Evolutionary conservation across 306 rosid species (phyloP).

Genomic region (Ammopiptanthus mongolicus): DNA sequence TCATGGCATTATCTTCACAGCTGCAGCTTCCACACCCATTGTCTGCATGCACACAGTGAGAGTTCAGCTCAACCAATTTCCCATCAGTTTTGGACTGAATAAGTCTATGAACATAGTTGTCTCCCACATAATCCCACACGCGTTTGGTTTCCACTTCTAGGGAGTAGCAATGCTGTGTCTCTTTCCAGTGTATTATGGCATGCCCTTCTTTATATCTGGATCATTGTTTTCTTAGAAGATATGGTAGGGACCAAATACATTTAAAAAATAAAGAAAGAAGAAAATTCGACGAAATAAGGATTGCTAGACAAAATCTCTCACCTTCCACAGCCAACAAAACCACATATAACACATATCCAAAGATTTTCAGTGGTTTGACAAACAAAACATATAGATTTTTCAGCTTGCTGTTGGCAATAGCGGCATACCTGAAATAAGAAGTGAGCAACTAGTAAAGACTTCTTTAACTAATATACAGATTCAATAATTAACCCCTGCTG

Average conservation of each 20-base stretch:
- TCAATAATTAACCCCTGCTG: background rate
- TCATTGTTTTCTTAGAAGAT: slow-evolving; percentile 7
- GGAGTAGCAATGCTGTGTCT: slow-evolving; percentile 92
- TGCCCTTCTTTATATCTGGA: slow-evolving; percentile 86
- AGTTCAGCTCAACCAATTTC: slow-evolving; percentile 77
- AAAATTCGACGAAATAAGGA: background rate
- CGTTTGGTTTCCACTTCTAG: slow-evolving; percentile 91
- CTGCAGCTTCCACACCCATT: slow-evolving; percentile 66
- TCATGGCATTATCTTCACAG: slow-evolving; percentile 61
- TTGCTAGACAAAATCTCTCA: slow-evolving; percentile 25
- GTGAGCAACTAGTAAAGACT: background rate
- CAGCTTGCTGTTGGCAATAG: slow-evolving; percentile 95
- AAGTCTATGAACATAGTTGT: slow-evolving; percentile 92
- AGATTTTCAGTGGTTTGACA: slow-evolving; percentile 95
- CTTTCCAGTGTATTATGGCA: slow-evolving; percentile 93
- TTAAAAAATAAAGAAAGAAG: background rate
- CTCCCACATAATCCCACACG: slow-evolving; percentile 95
- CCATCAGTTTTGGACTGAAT: slow-evolving; percentile 96
- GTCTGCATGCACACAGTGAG: slow-evolving; percentile 54
- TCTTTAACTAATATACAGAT: background rate
- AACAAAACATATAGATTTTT: slow-evolving; percentile 75
- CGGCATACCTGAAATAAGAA: slow-evolving; percentile 68
- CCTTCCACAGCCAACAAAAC: slow-evolving; percentile 98
- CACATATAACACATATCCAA: slow-evolving; percentile 96
- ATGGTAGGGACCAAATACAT: background rate